Base-by-base conservation (phyloP, 768 basidiomycete species). In the Mycena galericulata region DNA sequence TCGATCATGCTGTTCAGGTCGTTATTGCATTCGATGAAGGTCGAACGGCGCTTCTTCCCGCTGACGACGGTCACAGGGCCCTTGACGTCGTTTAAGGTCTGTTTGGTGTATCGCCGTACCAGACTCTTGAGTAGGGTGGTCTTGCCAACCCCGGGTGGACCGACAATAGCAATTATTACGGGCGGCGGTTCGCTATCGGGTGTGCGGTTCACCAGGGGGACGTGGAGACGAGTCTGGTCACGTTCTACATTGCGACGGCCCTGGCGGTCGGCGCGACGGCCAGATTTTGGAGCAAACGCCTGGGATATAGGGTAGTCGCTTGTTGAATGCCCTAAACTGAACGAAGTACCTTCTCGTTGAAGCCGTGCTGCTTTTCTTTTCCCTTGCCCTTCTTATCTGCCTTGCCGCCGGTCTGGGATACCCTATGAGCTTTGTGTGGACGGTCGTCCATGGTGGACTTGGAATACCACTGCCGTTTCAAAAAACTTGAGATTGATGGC, bases 1-100 rank as follows among this genome's bases (percentile, higher is more conserved):
- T 99, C 98, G 72, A 99, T 94, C 97, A 99, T 98, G 57, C 96
- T 95, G 79, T 96, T 96, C 72, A 99, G 86, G 82, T 99, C 97
- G 77, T 96, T 98, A 74, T 96, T 96, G 82, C 96, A 99, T 80
- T 99, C 98, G 56, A 99, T 87, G 77, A 99, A 96, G 0, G 98
- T 98, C n/a, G 99, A 83, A 17, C 98, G 84, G 54, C 95, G 87
- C 74, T 91, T 95, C 84, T 98, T 99, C 45, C 97, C 97, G 55
- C 90, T 91, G 49, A 99, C 92, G 24, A 99, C 93, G 0, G 98
- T 99, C 55, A 99, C 90, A 6, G 98, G 98, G 0, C 98, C 98
- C 74, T 93, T 92, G 65, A 92, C 90, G 29, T 98, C 94, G 72
- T 88, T 90, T 27, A 99, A 81, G 0, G 93, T 95, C 80, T 98